phyloP scores from a whole-genome alignment of 441 rosid genomes.

The Jatropha multifida region DNA sequence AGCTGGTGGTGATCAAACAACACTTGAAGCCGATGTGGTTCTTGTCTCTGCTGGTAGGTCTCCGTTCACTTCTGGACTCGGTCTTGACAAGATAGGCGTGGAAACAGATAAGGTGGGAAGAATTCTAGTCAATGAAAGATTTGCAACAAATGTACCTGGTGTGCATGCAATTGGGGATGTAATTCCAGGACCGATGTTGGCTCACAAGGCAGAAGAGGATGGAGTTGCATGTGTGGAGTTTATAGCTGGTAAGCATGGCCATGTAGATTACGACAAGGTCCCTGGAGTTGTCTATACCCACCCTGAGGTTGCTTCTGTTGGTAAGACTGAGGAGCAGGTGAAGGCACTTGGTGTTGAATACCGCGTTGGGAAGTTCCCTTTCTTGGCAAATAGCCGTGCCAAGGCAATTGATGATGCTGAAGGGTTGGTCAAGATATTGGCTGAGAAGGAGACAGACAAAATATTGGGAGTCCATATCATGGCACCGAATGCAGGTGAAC shows the following conservation, averaged over 20 bases:
- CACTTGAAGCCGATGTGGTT: slow-evolving; percentile 89
- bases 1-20: slow-evolving; percentile 82
- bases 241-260: slow-evolving; percentile 96
- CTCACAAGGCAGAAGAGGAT: slow-evolving; percentile 99
- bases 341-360: slow-evolving; percentile 73
- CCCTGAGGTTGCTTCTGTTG: slow-evolving; percentile 97
- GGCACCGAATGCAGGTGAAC: slow-evolving; percentile 95
- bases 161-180: slow-evolving; percentile 95
- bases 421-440: slow-evolving; percentile 86
- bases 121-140: slow-evolving; percentile 75
- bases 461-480: slow-evolving; percentile 95
- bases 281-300: slow-evolving; percentile 98
- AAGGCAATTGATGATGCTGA: slow-evolving; percentile 95
- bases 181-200: slow-evolving; percentile 97
- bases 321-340: slow-evolving; percentile 96
- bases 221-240: slow-evolving; percentile 97
- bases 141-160: slow-evolving; percentile 76
- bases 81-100: slow-evolving; percentile 87
- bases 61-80: slow-evolving; percentile 92
- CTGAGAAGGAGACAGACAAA: slow-evolving; percentile 95
- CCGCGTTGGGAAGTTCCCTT: slow-evolving; percentile 94
- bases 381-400: slow-evolving; percentile 96
- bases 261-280: slow-evolving; percentile 94
- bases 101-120: slow-evolving; percentile 88
- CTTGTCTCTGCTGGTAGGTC: slow-evolving; percentile 92